Evolutionary conservation across 345 rosid species (phyloP), one percentile per base, ranked within the genome.

Genomic region (Acer campestre): DNA sequence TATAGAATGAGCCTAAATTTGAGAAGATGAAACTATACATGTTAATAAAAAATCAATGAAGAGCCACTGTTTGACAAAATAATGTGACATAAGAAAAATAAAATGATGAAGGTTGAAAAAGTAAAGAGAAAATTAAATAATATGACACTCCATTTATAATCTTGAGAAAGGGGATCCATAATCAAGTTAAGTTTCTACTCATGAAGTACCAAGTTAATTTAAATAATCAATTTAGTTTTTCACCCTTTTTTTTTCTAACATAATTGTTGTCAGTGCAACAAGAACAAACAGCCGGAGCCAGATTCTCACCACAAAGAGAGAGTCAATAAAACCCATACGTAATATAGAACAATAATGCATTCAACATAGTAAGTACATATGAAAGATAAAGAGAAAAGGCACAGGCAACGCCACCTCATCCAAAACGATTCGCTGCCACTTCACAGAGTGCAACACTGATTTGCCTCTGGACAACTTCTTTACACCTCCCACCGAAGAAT

Each of bases 381-480:
- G 20, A 67, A 42, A 66, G 38, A 10, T 31, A 44, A 4, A 18
- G 25, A 59, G 61, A 8, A 18, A 44, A 55, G 17, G 18, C 31
- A 63, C 61, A 12, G 46, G 62, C 59, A 77, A 38, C 78, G 90
- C 75, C 25, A 96, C 99, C 94, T 96, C 99, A 77, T 96, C 98
- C 86, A 96, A 82, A 77, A 95, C 92, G 74, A 96, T 88, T 61
- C 98, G 92, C 53, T 86, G 80, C 99, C 99, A 96, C 62, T 82
- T 88, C 82, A 96, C 78, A 63, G 97, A 89, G 68, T 96, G 97
- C 85, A 92, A 74, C 85, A 81, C 78, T 55, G 98, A 94, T 80
- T 85, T 87, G 67, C 82, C 89, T 56, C 53, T 79, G 29, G 62
- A 81, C 49, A 56, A 70, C 55, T 74, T 74, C 78, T 66, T 78